Evolutionary conservation across 768 basidiomycete species (phyloP), one percentile per base, ranked within the genome.

Genomic region (Steccherinum ochraceum): DNA sequence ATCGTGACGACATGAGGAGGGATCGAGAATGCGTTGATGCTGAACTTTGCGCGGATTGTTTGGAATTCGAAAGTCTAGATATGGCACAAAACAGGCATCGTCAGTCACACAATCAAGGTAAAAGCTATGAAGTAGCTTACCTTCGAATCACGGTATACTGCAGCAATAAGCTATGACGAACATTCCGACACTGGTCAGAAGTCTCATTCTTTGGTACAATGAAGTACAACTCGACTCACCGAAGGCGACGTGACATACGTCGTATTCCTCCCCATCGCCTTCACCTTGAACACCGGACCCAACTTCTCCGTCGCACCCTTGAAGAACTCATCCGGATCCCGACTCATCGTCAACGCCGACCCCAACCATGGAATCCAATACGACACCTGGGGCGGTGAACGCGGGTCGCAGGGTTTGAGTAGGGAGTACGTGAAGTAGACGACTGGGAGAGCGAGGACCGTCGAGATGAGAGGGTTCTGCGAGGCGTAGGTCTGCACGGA

Each of bases 301-400:
- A 53, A 48, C 19, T 41, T 46, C 18, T 48, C 50, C 56, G 27
- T 57, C 49, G 7, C 63, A 21, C 41, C 51, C 18, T 25, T 39
- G 42, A 61, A 59, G 39, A 63, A 58, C 0, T n/a, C 46, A 35
- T 63, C 61, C 12, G 60, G 58, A 25, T 58, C 49, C 42, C 40
- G 54, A 18, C 59, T 57, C 40, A 62, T 47, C 12, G 46, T 51
- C 1, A 62, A 18, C 0, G 59, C 56, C 20, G 58, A 53, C 20
- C 61, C 59, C 2, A 61, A 13, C 58, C 60, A 60, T 50, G 59
- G 57, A 20, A 62, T 50, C 51, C 49, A 52, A 40, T 56, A 56
- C 19, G 44, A 48, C 4, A 54, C 58, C 12, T 40, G 48, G 18
- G 59, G 59, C 11, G 59, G 54, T 24, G 30, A 35, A 16, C 16